A percentile compares a stretch with the other conserved stretches of the same genome.
Evolutionary conservation across 164 flowering plant genomes (phyloP).

Genomic region (Malania oleifera): DNA sequence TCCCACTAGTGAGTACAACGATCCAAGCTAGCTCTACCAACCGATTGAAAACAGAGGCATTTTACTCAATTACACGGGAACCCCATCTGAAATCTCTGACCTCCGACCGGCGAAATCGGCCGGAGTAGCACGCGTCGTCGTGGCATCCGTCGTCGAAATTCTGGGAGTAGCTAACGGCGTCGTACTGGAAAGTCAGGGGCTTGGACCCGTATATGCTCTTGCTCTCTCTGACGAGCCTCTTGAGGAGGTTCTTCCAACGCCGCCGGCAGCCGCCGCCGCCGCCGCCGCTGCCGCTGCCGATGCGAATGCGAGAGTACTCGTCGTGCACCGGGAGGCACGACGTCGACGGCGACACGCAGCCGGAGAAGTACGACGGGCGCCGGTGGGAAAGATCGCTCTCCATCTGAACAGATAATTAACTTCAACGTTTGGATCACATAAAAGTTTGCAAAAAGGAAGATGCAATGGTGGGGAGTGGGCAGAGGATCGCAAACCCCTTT

Average conservation of each 20-base stretch:
- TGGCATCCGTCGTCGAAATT: slow-evolving; percentile 58
- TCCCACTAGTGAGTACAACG: too few relatives aligned
- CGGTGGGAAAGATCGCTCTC: slow-evolving; percentile 21
- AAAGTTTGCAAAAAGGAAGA: too few relatives aligned
- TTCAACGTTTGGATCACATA: too few relatives aligned
- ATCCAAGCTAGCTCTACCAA: too few relatives aligned
- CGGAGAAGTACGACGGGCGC: slow-evolving; percentile 26
- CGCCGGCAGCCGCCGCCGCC: slow-evolving; percentile 10
- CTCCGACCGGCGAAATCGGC: too few relatives aligned
- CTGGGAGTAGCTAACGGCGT: slow-evolving; percentile 60
- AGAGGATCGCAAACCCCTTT: too few relatives aligned
- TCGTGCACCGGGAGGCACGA: slow-evolving; percentile 33
- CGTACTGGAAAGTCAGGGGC: slow-evolving; percentile 45
- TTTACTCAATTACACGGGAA: too few relatives aligned
- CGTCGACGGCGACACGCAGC: slow-evolving; percentile 36
- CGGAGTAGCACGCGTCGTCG: slow-evolving; percentile 21
- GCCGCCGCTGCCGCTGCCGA: too few relatives aligned
- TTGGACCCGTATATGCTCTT: slow-evolving; percentile 31
- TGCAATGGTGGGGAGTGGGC: too few relatives aligned
- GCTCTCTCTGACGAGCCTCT: slow-evolving; percentile 41
- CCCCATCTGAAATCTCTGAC: too few relatives aligned
- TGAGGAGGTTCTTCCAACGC: slow-evolving; percentile 33
- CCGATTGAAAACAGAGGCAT: too few relatives aligned
- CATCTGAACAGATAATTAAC: too few relatives aligned
- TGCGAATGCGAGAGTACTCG: slow-evolving; percentile 31